Base-by-base conservation (phyloP, 208 protist genomes). In the Acanthamoeba royreba region DNA sequence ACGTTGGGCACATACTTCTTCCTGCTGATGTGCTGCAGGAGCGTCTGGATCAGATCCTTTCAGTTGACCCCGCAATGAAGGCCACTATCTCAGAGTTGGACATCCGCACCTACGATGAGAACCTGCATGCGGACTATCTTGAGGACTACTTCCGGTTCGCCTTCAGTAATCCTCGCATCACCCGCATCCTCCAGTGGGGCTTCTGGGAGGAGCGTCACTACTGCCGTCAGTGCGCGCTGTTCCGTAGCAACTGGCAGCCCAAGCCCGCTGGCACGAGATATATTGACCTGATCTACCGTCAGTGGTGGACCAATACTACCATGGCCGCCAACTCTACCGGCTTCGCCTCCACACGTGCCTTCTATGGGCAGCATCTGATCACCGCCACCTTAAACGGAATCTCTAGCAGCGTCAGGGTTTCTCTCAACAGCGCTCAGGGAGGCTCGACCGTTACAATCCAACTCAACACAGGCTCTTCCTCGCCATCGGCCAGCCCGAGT, bases 181-280 rank as follows among this genome's bases (percentile, higher is more conserved):
- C 15, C 9, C 74, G 28, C 74, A 85, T 85, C 33, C 17, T 53
- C 15, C 74, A 85, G 74, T 85, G 74, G 74, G 74, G 74, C 74
- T 85, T 85, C 74, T 85, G 74, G 74, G 74, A 85, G 74, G 74
- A 45, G n/a, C n/a, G 4, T 2, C 74, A 85, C 74, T 85, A 85
- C 74, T 85, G 74, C 43, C 74, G 43, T 1, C 19, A 53, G 42
- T 85, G 74, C 74, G 74, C 74, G n/a, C 74, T 85, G 42, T 85
- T 25, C n/a, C 74, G 74, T 4, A 25, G 15, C 13, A 85, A 55
- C 74, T 85, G 74, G 74, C n/a, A 85, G 8, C 43, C 74, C 43
- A 85, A 85, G 43, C 74, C 74, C 5, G 74, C 74, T n/a, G 74
- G 74, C 1, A 17, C 74, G 74, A 40, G 74, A 19, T 85, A 53